These are phyloP conservation scores for Casuarina glauca DNA, from an alignment of 306 rosid genomes.

Conservation along the genomic window DNA sequence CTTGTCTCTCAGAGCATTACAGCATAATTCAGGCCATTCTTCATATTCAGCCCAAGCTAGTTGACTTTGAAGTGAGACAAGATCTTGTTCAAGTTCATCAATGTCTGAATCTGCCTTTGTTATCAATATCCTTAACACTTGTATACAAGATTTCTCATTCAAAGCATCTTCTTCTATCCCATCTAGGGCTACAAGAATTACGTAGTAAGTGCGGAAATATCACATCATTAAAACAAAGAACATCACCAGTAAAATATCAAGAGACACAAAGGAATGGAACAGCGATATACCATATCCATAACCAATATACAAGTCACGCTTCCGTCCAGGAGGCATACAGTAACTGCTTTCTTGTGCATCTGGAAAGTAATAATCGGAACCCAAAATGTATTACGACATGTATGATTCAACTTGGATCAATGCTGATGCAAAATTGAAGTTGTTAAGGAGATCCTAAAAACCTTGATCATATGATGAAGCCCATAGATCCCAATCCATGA, in stretches of 20 bases:
- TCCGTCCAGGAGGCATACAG: slow-evolving; percentile 41
- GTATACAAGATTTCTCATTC: slow-evolving; percentile 54
- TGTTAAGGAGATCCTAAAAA: slow-evolving; percentile 25
- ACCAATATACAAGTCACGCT: slow-evolving; percentile 49
- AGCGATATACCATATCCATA: slow-evolving; percentile 46
- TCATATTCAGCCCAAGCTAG: slow-evolving; percentile 44
- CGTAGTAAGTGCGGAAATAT: slow-evolving; percentile 4
- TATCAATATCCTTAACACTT: slow-evolving; percentile 55
- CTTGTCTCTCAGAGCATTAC: slow-evolving; percentile 52
- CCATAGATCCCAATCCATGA: slow-evolving; percentile 81
- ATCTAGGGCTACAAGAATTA: slow-evolving; percentile 43
- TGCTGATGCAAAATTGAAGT: slow-evolving; percentile 4
- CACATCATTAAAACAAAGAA: background rate
- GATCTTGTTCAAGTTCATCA: slow-evolving; percentile 58
- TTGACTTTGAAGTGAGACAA: slow-evolving; percentile 56
- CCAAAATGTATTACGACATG: slow-evolving; percentile 1
- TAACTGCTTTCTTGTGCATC: slow-evolving; percentile 37
- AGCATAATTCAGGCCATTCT: slow-evolving; percentile 49
- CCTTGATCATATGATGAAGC: slow-evolving; percentile 54
- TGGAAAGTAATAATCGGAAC: slow-evolving; percentile 32
- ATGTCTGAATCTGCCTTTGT: slow-evolving; percentile 56
- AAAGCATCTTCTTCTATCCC: slow-evolving; percentile 60
- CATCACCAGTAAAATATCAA: slow-evolving; percentile 8
- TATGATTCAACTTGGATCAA: slow-evolving; percentile 3
- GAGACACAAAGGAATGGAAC: background rate